A percentile compares a stretch with the other conserved stretches of the same genome.
Evolutionary conservation across 805 yeast species (phyloP).

Genomic region (Candida stauntonica): DNA sequence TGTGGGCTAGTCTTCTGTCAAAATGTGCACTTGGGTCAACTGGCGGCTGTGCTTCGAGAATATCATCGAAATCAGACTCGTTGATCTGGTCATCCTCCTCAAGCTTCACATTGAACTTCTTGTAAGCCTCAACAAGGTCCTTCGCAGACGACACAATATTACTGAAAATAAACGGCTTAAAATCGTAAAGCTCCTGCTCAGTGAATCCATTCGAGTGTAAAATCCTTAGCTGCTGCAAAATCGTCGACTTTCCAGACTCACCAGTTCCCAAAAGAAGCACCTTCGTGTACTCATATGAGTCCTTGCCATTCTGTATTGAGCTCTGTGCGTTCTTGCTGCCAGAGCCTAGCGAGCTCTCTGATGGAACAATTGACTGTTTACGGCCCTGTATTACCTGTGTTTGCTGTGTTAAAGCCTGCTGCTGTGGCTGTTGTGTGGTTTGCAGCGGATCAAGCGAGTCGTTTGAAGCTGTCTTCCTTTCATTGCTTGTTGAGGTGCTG

Average conservation of each 20-base stretch:
- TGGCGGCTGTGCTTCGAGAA: constrained; percentile 30
- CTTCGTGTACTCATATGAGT: constrained; percentile 50
- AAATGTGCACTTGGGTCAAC: constrained; percentile 51
- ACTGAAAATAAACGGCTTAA: constrained; percentile 72
- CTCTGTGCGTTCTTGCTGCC: constrained; percentile 3
- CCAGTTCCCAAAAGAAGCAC: constrained; percentile 85
- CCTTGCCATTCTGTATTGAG: constrained; percentile 18
- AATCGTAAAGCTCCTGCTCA: constrained; percentile 62
- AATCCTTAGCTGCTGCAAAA: constrained; percentile 41
- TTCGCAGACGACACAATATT: constrained; percentile 76
- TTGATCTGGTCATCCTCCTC: constrained; percentile 28
- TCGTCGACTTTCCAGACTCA: constrained; percentile 42
- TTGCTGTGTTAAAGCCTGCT: too few relatives aligned
- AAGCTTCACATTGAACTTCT: constrained; percentile 38
- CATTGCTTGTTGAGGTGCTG: background rate
- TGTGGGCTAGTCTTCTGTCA: constrained; percentile 43
- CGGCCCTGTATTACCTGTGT: constrained; percentile 5
- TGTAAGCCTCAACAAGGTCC: constrained; percentile 62
- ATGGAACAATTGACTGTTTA: constrained; percentile 23
- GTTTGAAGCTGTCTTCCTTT: background rate
- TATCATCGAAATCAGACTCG: constrained; percentile 26
- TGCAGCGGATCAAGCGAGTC: background rate
- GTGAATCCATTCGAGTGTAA: constrained; percentile 38
- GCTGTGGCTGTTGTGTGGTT: too few relatives aligned
- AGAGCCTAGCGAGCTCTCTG: constrained; percentile 17